Conservation (phyloP, 176 grass and related monocot genomes). For the Zoysia japonica region DNA sequence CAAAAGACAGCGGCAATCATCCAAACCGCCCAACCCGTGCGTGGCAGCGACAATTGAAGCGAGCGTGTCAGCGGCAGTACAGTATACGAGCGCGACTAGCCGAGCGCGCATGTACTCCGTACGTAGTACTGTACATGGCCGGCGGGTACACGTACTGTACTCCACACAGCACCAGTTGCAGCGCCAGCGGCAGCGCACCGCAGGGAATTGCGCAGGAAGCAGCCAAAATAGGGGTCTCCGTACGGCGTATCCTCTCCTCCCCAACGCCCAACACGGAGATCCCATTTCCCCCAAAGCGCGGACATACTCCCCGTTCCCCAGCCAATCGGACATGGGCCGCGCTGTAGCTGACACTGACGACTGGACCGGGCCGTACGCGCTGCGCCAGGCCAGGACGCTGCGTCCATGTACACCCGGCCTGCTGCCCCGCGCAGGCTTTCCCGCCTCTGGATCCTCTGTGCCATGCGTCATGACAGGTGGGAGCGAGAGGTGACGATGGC, state of each 20-base stretch:
- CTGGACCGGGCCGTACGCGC: slow-evolving; percentile 29
- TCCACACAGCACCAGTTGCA: background rate
- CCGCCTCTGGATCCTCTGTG: too few relatives aligned
- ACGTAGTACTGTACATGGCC: background rate
- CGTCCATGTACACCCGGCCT: slow-evolving; percentile 30
- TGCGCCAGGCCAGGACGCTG: background rate
- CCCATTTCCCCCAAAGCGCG: slow-evolving; percentile 45
- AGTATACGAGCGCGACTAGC: slow-evolving; percentile 31
- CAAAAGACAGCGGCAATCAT: slow-evolving; percentile 33
- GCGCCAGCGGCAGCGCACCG: background rate
- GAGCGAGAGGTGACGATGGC: fast-evolving
- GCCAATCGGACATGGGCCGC: slow-evolving; percentile 25
- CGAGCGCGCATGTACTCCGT: background rate
- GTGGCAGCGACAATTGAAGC: slow-evolving; percentile 14
- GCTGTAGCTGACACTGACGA: slow-evolving; percentile 33
- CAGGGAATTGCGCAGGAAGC: slow-evolving; percentile 14
- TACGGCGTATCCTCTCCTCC: slow-evolving; percentile 40
- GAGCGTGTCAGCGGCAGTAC: background rate
- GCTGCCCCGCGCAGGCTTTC: slow-evolving; percentile 8
- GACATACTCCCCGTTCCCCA: slow-evolving; percentile 58
- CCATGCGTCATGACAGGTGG: background rate
- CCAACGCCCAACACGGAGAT: slow-evolving; percentile 42
- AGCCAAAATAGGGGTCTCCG: slow-evolving; percentile 34
- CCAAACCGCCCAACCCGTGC: background rate
- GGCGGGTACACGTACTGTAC: background rate